Evolutionary conservation across 768 basidiomycete genomes (phyloP), one percentile per base, ranked within the genome.

Genomic region (Boletus vinaceobasis): DNA sequence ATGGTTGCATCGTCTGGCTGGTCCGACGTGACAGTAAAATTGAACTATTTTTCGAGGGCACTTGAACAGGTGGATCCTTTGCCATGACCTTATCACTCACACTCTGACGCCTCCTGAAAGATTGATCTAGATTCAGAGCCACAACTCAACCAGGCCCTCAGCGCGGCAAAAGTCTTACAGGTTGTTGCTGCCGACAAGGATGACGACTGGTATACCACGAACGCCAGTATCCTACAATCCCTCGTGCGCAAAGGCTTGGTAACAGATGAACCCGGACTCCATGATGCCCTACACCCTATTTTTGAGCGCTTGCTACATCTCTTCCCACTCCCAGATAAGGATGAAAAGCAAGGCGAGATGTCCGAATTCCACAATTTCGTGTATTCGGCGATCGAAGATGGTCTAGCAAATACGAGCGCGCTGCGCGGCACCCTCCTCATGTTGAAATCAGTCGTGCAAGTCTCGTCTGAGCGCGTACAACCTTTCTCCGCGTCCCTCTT

Each of bases 21-120:
- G 90, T 84, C 79, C 8, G 93, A 96, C 53, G 92, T 98, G 6
- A 90, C 88, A 7, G 86, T 98, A 58, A 96, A 97, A 56, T 75
- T 98, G 43, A 83, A 88, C 50, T 98, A 88, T 73, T 98, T 99
- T 74, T 82, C 87, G 46, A 80, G 92, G 32, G 81, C 88, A 1
- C 79, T 99, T 39, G 88, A 90, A 62, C 86, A 85, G 76, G 93
- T 90, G 63, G 4, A 21, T 21, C 44, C 37, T 63, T 37, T 32
- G 1, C 7, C 14, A 4, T 35, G 26, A 36, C 10, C 11, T 8
- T 37, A 7, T 17, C 2, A 29, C 1, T 10, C 11, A 0, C 21
- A 15, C 36, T n/a, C 57, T 66, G 46, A 63, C 50, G 7, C 37
- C 31, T 44, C 15, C 36, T 52, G 9, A 56, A 53, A 93, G 90